Evolutionary conservation across 371 early-diverging fungal species (phyloP), one percentile per base, ranked within the genome.

Genomic region (Syncephalastrum contaminatum): DNA sequence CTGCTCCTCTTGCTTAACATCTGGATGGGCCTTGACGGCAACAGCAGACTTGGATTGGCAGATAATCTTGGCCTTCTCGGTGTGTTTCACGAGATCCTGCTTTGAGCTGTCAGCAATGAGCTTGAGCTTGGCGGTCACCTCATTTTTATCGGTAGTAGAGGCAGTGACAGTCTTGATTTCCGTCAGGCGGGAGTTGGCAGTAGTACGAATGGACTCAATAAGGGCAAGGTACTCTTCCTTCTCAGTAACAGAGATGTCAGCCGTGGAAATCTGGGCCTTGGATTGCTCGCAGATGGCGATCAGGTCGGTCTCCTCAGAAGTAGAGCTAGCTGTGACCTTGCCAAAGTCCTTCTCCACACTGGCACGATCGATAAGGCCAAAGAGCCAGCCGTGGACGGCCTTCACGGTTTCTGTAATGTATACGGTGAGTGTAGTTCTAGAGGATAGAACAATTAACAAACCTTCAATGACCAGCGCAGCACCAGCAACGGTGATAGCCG

Each of bases 241-340:
- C 13, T 52, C 42, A 19, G 43, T n/a, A 18, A n/a, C 18, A 14
- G 14, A 14, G 4, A 50, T 36, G 4, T 47, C 47, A 27, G 50
- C 36, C 1, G 24, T 50, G 27, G 27, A 27, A 25, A 50, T 50
- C 50, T 50, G 24, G 15, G 24, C 6, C 27, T 50, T 50, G 50
- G 50, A 30, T 36, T 50, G 50, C 30, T 50, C 50, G 16, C 50
- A 50, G 36, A 50, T 19, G 12, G 20, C 24, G 10, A 50, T 4
- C 10, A 50, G 36, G 10, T 50, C 64, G 18, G 62, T 62, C 15
- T 64, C 64, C n/a, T 63, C 63, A 19, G 66, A 56, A 36, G 66
- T 63, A 48, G 58, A 54, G 16, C 66, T 65, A 46, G 43, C 51
- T 16, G 60, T 58, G 51, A 64, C 65, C 51, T 71, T 62, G 22